These are phyloP conservation scores for Didymella exigua DNA, from an alignment of 2,329 filamentous ascomycete species.

Conservation along the genomic window DNA sequence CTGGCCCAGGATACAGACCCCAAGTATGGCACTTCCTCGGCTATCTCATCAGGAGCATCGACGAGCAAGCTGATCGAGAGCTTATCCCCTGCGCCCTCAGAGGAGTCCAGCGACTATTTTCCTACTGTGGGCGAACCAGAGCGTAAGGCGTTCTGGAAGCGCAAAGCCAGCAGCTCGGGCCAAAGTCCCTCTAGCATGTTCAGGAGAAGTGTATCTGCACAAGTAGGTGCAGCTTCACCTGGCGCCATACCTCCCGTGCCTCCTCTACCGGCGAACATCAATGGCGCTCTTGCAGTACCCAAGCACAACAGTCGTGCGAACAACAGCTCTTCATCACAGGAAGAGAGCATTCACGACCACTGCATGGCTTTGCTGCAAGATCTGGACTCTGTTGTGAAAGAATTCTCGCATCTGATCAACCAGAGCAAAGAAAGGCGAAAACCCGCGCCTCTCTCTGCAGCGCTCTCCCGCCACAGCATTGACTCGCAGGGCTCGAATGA, in stretches of 20 bases:
- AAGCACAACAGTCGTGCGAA: slow-evolving; percentile 39
- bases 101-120: slow-evolving; percentile 64
- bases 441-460: slow-evolving; percentile 53
- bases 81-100: slow-evolving; percentile 48
- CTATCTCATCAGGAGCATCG: slow-evolving; percentile 41
- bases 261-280: slow-evolving; percentile 43
- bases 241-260: slow-evolving; percentile 43
- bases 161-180: slow-evolving; percentile 69
- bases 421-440: slow-evolving; percentile 79
- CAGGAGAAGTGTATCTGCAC: slow-evolving; percentile 59
- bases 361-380: slow-evolving; percentile 83
- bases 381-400: slow-evolving; percentile 79
- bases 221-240: slow-evolving; percentile 57
- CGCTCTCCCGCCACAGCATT: slow-evolving; percentile 67
- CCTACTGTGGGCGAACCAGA: slow-evolving; percentile 53
- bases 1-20: slow-evolving; percentile 83
- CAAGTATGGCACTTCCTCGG: slow-evolving; percentile 55
- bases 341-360: slow-evolving; percentile 76
- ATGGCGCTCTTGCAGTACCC: slow-evolving; percentile 44
- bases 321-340: slow-evolving; percentile 52
- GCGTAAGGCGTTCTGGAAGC: slow-evolving; percentile 86
- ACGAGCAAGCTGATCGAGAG: slow-evolving; percentile 38
- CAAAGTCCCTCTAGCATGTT: slow-evolving; percentile 52
- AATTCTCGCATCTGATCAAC: slow-evolving; percentile 77
- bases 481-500: slow-evolving; percentile 77